Conservation (phyloP, 148 eudicot species). For the Beta vulgaris region DNA sequence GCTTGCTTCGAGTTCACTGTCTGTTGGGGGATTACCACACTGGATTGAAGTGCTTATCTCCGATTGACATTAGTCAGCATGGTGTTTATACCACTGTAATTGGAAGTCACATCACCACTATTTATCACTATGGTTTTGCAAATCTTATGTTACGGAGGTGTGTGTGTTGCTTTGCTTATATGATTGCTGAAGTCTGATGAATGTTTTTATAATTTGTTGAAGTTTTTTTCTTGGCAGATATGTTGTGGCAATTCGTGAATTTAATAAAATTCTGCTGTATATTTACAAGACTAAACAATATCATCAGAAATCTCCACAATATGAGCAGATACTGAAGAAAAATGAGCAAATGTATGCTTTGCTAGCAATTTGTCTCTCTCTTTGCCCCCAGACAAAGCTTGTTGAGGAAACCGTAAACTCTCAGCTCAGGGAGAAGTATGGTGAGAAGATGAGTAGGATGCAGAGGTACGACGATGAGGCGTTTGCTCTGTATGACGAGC, state of each 20-base stretch:
- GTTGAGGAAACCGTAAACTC: slow-evolving; percentile 91
- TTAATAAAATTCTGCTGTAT: slow-evolving; percentile 81
- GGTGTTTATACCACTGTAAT: slow-evolving; percentile 93
- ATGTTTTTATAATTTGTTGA: slow-evolving; percentile 4
- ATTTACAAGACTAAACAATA: slow-evolving; percentile 87
- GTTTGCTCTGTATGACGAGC: slow-evolving; percentile 85
- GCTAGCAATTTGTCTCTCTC: slow-evolving; percentile 75
- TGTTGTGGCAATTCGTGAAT: slow-evolving; percentile 79
- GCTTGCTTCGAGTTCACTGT: slow-evolving; percentile 88
- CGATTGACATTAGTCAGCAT: slow-evolving; percentile 93
- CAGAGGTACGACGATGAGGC: slow-evolving; percentile 90
- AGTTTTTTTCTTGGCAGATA: slow-evolving; percentile 42
- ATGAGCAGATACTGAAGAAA: slow-evolving; percentile 94
- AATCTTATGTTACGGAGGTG: slow-evolving; percentile 97
- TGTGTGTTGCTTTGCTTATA: slow-evolving; percentile 5
- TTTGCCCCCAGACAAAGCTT: slow-evolving; percentile 90
- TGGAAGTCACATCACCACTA: slow-evolving; percentile 92
- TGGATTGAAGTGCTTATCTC: slow-evolving; percentile 85
- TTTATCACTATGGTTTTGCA: slow-evolving; percentile 97
- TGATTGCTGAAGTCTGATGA: slow-evolving; percentile 11
- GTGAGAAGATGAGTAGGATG: slow-evolving; percentile 95
- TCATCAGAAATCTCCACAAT: slow-evolving; percentile 94
- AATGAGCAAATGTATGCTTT: slow-evolving; percentile 99
- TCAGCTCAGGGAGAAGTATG: slow-evolving; percentile 86
- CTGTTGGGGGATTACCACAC: slow-evolving; percentile 94